A percentile compares a stretch with the other conserved stretches of the same genome.
Conservation (phyloP, 1,284 basidiomycete species). For the Testicularia cyperi region DNA sequence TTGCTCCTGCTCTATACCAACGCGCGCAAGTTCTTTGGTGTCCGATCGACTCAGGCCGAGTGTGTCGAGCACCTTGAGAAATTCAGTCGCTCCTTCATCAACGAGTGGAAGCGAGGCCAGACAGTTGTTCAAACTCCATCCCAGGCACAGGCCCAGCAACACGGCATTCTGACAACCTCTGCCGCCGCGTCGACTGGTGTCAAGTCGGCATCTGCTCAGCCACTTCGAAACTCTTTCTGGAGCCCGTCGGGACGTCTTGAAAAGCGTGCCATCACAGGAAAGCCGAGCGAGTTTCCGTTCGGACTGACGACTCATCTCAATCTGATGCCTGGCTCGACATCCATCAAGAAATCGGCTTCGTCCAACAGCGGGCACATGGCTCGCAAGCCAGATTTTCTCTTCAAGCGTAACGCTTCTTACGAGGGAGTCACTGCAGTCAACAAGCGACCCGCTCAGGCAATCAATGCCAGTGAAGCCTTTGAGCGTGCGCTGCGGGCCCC, state of each 20-base stretch:
- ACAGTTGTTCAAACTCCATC: neutral
- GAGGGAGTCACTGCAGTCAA: constrained; percentile 4
- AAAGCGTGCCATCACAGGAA: neutral
- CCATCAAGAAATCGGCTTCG: constrained; percentile 10
- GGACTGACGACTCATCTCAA: neutral
- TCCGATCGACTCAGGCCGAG: constrained; percentile 29
- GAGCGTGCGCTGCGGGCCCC: constrained; percentile 30
- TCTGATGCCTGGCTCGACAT: neutral
- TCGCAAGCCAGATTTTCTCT: constrained; percentile 14
- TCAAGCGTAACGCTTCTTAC: constrained; percentile 25
- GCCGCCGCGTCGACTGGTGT: constrained; percentile 1
- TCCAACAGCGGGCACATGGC: constrained; percentile 4
- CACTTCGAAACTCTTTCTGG: neutral
- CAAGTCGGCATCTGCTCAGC: neutral
- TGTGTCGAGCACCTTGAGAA: constrained; percentile 36
- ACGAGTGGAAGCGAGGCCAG: constrained; percentile 32
- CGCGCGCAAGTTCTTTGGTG: constrained; percentile 25
- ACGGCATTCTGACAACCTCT: neutral
- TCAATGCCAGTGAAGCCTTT: constrained; percentile 24
- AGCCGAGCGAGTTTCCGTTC: neutral
- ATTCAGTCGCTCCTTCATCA: constrained; percentile 28
- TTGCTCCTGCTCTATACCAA: constrained; percentile 26
- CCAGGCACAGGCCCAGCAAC: constrained; percentile 4
- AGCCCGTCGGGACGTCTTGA: neutral
- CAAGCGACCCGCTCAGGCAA: neutral